Evolutionary conservation across 345 rosid genomes (phyloP).

Genomic region (Gossypium stocksii): DNA sequence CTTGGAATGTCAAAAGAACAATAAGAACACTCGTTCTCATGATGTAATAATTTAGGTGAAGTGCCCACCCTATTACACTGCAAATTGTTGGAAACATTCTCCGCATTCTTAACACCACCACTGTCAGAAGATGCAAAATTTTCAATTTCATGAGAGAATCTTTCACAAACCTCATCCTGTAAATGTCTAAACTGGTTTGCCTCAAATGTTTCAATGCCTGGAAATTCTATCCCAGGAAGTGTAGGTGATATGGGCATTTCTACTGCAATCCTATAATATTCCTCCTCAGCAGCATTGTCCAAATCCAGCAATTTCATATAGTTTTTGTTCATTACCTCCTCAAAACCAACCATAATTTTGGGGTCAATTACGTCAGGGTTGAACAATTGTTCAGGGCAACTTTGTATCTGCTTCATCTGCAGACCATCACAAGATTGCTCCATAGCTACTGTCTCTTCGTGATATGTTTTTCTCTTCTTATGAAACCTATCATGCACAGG

Average conservation of each 20-base stretch:
- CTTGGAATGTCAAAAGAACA: slow-evolving; percentile 14
- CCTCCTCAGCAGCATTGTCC: slow-evolving; percentile 62
- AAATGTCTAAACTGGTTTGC: slow-evolving; percentile 16
- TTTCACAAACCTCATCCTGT: slow-evolving; percentile 8
- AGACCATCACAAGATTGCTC: slow-evolving; percentile 16
- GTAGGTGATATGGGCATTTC: slow-evolving; percentile 71
- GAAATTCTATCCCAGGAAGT: slow-evolving; percentile 54
- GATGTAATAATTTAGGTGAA: slow-evolving; percentile 11
- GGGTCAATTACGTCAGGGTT: slow-evolving; percentile 25
- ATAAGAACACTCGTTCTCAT: slow-evolving; percentile 22
- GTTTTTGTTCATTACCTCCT: slow-evolving; percentile 31
- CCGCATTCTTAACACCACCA: slow-evolving; percentile 23
- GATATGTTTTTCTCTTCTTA: slow-evolving; percentile 43
- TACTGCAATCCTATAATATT: slow-evolving; percentile 51
- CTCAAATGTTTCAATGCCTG: slow-evolving; percentile 25
- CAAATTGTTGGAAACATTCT: slow-evolving; percentile 27
- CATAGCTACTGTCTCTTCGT: slow-evolving; percentile 27
- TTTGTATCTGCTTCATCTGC: slow-evolving; percentile 19
- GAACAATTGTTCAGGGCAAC: slow-evolving; percentile 3
- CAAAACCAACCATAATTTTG: slow-evolving; percentile 28
- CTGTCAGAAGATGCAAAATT: slow-evolving; percentile 23
- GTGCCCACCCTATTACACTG: slow-evolving; percentile 14
- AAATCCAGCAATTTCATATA: slow-evolving; percentile 80
- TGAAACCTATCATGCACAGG: slow-evolving; percentile 23
- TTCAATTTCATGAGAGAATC: slow-evolving; percentile 26